Base-by-base conservation (phyloP, 2,329 filamentous ascomycete genomes). In the Didymella arachidicola region DNA sequence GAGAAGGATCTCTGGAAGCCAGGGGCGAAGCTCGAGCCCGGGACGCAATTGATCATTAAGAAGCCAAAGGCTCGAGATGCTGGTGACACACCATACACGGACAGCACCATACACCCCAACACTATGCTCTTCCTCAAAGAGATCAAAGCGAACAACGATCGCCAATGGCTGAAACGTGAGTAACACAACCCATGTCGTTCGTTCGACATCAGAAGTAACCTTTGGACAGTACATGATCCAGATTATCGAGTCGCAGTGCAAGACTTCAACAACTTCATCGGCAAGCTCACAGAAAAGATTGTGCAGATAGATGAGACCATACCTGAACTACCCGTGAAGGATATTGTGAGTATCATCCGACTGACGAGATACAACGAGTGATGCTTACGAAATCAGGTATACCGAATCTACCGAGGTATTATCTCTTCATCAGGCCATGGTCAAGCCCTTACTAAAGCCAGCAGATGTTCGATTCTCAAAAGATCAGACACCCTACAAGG, bases 401-500 rank as follows among this genome's bases (percentile, higher is more conserved):
- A 94, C 74, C 88, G 93, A 60, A 95, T 97, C 59, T 92, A 96
- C 77, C 84, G 93, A 67, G 73, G 73, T 73, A 60, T 25, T 41
- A 57, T 2, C 7, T 25, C n/a, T 26, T n/a, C 7, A 10, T 14
- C n/a, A 48, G 26, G 18, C 3, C 16, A 45, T n/a, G 12, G 4
- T 3, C 14, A 11, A 44, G 39, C 46, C 19, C 14, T 32, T 22
- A 36, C 53, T 66, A 27, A 63, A 42, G 34, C 12, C 8, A 12
- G 5, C 46, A 75, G 93, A 97, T 69, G 84, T 95, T 42, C 87
- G 93, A 54, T 97, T 96, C 78, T 90, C 85, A 70, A 90, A 91
- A 66, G 89, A 96, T 70, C 90, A 86, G 19, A 95, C 92, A 2
- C 93, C 93, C 0, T 97, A 96, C 81, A 96, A 96, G 84, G 90